Evolutionary conservation across 257 asterid species (phyloP).

Genomic region (Buddleja alternifolia): DNA sequence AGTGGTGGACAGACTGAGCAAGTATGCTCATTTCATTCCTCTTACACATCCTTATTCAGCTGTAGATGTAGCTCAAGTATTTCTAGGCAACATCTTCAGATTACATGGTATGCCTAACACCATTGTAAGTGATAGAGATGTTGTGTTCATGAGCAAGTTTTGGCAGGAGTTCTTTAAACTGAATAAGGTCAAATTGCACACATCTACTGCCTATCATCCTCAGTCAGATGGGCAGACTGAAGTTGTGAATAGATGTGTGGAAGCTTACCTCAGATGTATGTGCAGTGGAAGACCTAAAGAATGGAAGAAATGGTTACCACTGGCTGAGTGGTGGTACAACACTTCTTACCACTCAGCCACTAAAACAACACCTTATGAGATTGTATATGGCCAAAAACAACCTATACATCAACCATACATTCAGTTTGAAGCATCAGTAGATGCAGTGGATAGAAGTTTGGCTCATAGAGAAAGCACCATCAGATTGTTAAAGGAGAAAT

Average conservation of each 20-base stretch:
- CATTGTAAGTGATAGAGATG: background rate
- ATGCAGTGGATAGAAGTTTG: background rate
- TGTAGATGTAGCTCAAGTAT: background rate
- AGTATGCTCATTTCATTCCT: background rate
- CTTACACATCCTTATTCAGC: background rate
- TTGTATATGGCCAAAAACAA: background rate
- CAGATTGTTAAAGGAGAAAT: background rate
- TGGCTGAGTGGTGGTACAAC: background rate
- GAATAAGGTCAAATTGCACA: background rate
- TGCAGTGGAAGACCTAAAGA: background rate
- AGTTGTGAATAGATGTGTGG: background rate
- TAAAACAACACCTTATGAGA: background rate
- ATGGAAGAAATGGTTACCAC: background rate
- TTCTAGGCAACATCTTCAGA: background rate
- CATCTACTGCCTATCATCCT: background rate
- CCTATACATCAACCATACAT: background rate
- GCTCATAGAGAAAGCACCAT: background rate
- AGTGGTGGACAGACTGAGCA: background rate
- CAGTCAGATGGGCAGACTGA: background rate
- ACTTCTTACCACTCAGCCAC: background rate
- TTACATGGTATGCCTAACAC: background rate
- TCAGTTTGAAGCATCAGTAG: background rate
- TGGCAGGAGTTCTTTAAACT: background rate
- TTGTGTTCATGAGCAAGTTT: background rate
- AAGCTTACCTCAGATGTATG: background rate